Evolutionary conservation across 768 basidiomycete genomes (phyloP).

Genomic region (Cyathus striatus): DNA sequence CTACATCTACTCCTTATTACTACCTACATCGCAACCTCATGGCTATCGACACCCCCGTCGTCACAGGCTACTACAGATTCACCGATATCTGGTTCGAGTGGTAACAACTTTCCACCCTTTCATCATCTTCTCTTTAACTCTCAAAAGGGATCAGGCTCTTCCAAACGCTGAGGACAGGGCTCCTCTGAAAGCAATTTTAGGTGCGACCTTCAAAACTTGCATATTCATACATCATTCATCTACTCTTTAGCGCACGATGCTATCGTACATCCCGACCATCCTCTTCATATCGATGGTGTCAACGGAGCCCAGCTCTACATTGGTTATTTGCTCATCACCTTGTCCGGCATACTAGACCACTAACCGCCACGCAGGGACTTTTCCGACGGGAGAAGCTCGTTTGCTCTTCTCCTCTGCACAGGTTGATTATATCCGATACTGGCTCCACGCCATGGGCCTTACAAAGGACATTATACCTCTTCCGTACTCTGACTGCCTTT

Average conservation of each 20-base stretch:
- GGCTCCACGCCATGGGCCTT: conserved; percentile 70
- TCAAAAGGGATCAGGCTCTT: conserved; percentile 48
- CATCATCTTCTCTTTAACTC: not conserved
- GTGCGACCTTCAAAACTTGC: conserved; percentile 22
- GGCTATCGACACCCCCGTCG: conserved; percentile 30
- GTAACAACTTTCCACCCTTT: too few relatives aligned
- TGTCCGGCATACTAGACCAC: not conserved
- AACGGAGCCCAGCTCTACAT: conserved; percentile 69
- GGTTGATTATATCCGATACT: conserved; percentile 82
- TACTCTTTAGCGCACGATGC: conserved; percentile 51
- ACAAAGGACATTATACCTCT: conserved; percentile 63
- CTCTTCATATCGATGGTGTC: conserved; percentile 57
- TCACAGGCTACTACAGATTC: conserved; percentile 77
- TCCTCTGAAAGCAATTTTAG: conserved; percentile 64
- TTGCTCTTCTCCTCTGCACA: conserved; percentile 80
- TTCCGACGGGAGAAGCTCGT: conserved; percentile 69
- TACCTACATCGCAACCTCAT: conserved; percentile 7
- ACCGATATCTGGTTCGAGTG: conserved; percentile 85
- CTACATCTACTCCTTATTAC: not conserved
- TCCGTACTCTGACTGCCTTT: conserved; percentile 73
- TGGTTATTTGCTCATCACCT: conserved; percentile 33
- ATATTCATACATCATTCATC: not conserved
- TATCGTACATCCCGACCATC: conserved; percentile 66
- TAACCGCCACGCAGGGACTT: conserved; percentile 40
- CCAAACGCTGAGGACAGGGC: conserved; percentile 54